Percentiles rank a stretch among this genome's conserved stretches.
Conservation (phyloP, 495 filamentous ascomycete genomes). For the Lentithecium fluviatile region DNA sequence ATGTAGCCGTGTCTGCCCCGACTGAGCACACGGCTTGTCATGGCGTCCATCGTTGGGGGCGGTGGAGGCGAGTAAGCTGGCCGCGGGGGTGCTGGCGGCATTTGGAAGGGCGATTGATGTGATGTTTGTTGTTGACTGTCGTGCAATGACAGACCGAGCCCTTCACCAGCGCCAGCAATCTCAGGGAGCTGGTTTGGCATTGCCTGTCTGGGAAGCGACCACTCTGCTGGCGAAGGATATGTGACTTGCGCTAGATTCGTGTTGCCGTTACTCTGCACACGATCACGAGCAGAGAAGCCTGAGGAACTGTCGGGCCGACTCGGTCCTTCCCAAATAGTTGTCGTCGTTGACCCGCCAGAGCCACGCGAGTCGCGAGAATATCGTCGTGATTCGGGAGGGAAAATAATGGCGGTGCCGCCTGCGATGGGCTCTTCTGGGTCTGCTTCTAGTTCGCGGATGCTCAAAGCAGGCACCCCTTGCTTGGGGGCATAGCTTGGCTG, state of each 20-base stretch:
- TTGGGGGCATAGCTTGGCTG: not conserved
- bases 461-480: constrained; percentile 8
- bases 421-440: constrained; percentile 17
- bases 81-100: constrained; percentile 10
- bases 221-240: constrained; percentile 41
- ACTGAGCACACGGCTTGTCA: not conserved
- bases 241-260: constrained; percentile 19
- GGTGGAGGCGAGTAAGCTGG: constrained; percentile 41
- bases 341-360: constrained; percentile 23
- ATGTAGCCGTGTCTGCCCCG: not conserved
- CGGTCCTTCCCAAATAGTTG: constrained; percentile 19
- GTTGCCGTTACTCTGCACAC: constrained; percentile 5
- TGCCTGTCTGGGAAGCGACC: constrained; percentile 5
- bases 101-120: constrained; percentile 5
- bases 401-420: constrained; percentile 35
- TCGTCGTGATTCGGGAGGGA: constrained; percentile 25
- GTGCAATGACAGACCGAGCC: constrained; percentile 47
- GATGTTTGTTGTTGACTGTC: constrained; percentile 1
- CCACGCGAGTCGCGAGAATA: constrained; percentile 28
- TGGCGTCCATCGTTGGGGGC: constrained; percentile 28
- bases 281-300: constrained; percentile 14
- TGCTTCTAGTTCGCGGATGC: constrained; percentile 20
- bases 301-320: constrained; percentile 33
- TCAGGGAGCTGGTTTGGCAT: constrained; percentile 36
- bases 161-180: constrained; percentile 40